Evolutionary conservation across 106 monocot genomes (phyloP).

Genomic region (Dioscorea zingiberensis): DNA sequence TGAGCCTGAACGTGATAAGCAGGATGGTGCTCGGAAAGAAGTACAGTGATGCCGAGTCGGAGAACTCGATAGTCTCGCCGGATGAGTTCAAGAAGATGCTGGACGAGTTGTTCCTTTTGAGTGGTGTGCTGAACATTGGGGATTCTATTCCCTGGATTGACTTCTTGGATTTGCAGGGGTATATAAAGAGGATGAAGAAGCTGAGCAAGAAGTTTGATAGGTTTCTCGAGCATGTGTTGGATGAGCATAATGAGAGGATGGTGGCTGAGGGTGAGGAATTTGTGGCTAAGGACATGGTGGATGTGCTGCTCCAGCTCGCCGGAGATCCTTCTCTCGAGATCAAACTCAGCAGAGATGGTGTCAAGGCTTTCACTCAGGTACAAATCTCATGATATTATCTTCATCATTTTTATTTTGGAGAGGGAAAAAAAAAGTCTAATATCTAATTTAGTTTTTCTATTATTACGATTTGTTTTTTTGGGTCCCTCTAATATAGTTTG

Average conservation of each 20-base stretch:
- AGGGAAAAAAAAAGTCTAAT: too few species aligned
- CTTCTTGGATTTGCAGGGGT: slow-evolving; percentile 64
- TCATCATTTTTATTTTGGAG: too few species aligned
- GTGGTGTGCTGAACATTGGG: slow-evolving; percentile 58
- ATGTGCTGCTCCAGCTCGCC: slow-evolving; percentile 50
- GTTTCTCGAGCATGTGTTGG: slow-evolving; percentile 70
- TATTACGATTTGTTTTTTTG: too few species aligned
- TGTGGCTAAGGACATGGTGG: slow-evolving; percentile 53
- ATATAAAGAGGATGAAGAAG: slow-evolving; percentile 66
- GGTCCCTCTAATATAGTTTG: too few species aligned
- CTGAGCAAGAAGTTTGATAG: slow-evolving; percentile 51
- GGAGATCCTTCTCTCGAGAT: slow-evolving; percentile 45
- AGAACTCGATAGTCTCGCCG: slow-evolving; percentile 22
- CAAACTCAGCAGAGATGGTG: slow-evolving; percentile 40
- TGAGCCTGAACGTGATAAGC: slow-evolving; percentile 56
- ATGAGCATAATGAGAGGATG: slow-evolving; percentile 62
- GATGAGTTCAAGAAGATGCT: slow-evolving; percentile 83
- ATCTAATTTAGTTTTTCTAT: too few species aligned
- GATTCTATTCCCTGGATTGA: slow-evolving; percentile 55
- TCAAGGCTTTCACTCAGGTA: slow-evolving; percentile 37
- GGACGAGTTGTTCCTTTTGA: slow-evolving; percentile 73
- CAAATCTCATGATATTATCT: too few species aligned
- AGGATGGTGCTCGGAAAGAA: slow-evolving; percentile 73
- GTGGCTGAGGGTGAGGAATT: slow-evolving; percentile 28
- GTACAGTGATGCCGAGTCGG: slow-evolving; percentile 24